phyloP scores from a whole-genome alignment of 1,284 basidiomycete genomes.

The Fistulina hepatica region DNA sequence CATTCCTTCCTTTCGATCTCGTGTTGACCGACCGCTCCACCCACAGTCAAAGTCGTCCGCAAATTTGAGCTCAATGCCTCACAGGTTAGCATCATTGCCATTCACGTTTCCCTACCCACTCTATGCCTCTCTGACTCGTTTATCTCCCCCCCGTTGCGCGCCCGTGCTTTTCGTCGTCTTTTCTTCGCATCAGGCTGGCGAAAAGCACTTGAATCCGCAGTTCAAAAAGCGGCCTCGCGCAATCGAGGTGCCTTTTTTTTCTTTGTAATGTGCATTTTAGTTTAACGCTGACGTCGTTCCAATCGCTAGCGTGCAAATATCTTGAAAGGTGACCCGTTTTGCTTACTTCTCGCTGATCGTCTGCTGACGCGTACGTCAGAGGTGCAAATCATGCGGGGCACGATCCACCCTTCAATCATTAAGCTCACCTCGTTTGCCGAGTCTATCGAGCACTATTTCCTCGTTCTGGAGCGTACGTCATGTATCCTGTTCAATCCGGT shows the following conservation, averaged over 20 bases:
- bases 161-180: conserved; percentile 21
- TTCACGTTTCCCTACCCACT: conserved; percentile 14
- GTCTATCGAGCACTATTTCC: conserved; percentile 87
- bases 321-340: conserved; percentile 62
- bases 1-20: conserved; percentile 7
- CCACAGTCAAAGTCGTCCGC: conserved; percentile 87
- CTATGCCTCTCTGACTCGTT: conserved; percentile 18
- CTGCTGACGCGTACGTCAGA: conserved; percentile 37
- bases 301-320: conserved; percentile 92
- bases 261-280: conserved; percentile 15
- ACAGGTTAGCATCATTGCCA: conserved; percentile 64
- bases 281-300: conserved; percentile 23
- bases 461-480: conserved; percentile 80
- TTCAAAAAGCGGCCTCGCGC: conserved; percentile 95
- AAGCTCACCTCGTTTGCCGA: conserved; percentile 86
- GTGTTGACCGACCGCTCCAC: conserved; percentile 10
- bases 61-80: conserved; percentile 92
- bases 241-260: conserved; percentile 72
- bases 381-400: conserved; percentile 98
- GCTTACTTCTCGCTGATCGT: conserved; percentile 4
- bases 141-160: conserved; percentile 26
- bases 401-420: conserved; percentile 83
- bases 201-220: conserved; percentile 84
- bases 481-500: conserved; percentile 1
- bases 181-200: conserved; percentile 54